Base-by-base conservation (phyloP, 2,329 filamentous ascomycete genomes). In the Amauroascus verrucosus region DNA sequence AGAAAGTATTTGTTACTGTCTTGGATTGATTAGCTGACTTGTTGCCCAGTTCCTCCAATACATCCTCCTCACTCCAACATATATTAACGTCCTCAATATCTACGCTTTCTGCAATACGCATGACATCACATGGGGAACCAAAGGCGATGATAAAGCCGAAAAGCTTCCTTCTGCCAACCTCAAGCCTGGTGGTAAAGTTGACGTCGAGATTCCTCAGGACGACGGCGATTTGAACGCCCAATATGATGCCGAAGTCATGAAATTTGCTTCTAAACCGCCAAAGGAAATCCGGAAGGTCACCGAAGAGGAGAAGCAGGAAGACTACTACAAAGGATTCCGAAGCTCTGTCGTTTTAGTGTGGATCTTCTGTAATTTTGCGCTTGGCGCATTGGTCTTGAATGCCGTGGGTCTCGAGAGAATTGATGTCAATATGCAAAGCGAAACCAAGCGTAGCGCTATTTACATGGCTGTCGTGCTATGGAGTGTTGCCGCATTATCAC, bases 41-140 rank as follows among this genome's bases (percentile, higher is more conserved):
- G 1, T 11, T 14, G n/a, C 13, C n/a, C 55, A 85, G 54, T 88
- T 97, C 70, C 70, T 89, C 47, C 93, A 97, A 79, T 98, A 98
- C 69, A 83, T 97, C 62, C 81, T 97, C 40, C 79, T 98, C 54
- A 95, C 90, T 0, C 93, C 93, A 0, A 95, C 90, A 0, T 98
- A 95, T 73, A 94, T 94, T 75, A 98, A 97, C 71, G 90, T 97
- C 55, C 83, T 98, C 63, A 98, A 97, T 75, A 93, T 98, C 54
- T 98, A 97, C 71, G 91, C 91, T 57, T 98, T 98, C 72, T 97
- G 90, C 73, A 96, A 96, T 72, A 95, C 90, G 24, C 90, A 96
- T 77, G 90, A 96, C 65, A 93, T 96, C 59, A 94, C 90, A 2
- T 96, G 90, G 90, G 90, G 90, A 64, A 98, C 93, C 40, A 98